Base-by-base conservation (phyloP, 768 basidiomycete species). In the Lepiota venenata region DNA sequence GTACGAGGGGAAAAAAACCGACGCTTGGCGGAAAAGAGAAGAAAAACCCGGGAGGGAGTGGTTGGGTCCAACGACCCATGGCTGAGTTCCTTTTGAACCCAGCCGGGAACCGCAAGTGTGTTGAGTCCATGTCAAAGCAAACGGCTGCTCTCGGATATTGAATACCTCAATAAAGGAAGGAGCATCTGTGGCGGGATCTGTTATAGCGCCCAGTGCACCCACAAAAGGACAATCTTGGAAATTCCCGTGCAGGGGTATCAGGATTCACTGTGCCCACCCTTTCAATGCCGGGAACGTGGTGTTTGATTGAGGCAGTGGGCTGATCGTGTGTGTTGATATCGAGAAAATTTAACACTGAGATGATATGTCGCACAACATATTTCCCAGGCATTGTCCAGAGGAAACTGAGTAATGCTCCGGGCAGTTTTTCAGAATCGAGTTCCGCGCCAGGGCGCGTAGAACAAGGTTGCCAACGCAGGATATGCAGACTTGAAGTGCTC, bases 221-320 rank as follows among this genome's bases (percentile, higher is more conserved):
- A 52, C 51, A 52, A 39, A 46, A 16, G 8, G 50, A 45, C 44
- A 20, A 42, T 52, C 22, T 32, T 11, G 27, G 35, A 7, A 9
- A 12, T 18, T 8, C 50, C 50, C 50, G 32, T 37, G 14, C 29
- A 52, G 43, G 51, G 51, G 12, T 44, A 52, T 52, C 51, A 52
- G 32, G 32, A 32, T 32, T 32, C 32, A 2, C 16, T 45, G 51
- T 35, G 51, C 43, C 51, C 32, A 45, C 51, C 22, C 22, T 22
- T 32, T 37, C 29, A 25, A 32, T 43, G 43, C 11, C 20, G 32
- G 37, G 38, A 52, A 38, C 35, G 12, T 46, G 43, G 44, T 45
- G 21, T 6, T 25, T 15, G 36, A 38, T 39, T 25, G 37, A 41
- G 20, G 39, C 18, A 21, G 15, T 45, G 21, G 25, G 36, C 32